Base-by-base conservation (phyloP, 2,329 filamentous ascomycete species). In the Hypoxylon sp. region DNA sequence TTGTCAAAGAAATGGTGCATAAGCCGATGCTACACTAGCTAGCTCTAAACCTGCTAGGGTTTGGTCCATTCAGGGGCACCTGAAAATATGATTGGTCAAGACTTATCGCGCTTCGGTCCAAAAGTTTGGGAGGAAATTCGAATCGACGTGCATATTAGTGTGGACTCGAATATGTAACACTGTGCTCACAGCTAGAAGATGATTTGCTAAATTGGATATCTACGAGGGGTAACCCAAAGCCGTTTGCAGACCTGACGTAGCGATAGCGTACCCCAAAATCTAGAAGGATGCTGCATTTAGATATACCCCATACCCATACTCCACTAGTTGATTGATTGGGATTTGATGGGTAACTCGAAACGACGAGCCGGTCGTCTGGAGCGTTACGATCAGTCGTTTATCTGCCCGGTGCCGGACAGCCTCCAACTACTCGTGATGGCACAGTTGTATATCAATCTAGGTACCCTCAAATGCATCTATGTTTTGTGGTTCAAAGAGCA, bases 61-160 rank as follows among this genome's bases (percentile, higher is more conserved):
- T n/a, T n/a, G 19, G 26, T 12, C 26, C 25, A 30, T 13, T 45
- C 19, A 27, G 32, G 41, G 29, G 21, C 41, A 17, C 12, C 30
- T 4, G 34, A 13, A 21, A 27, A 19, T 16, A 25, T 57, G 45
- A 51, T 50, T 57, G 50, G 54, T 17, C 19, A 27, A 40, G 7
- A 7, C 11, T 6, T 45, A 38, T 42, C 43, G 36, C 51, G 25
- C 46, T 42, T 38, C 34, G 38, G 20, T 21, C 40, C 21, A 36
- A 45, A 30, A 48, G 53, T 27, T 23, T 15, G 25, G 38, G 41
- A 49, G 54, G 54, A 50, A 58, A 50, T 41, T 60, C 57, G 57
- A 60, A 60, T 55, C 57, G 57, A 60, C 55, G 55, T 41, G 50
- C 54, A 34, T n/a, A n/a, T 55, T 40, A 32, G 38, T 35, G n/a